phyloP scores from a whole-genome alignment of 2,329 filamentous ascomycete species.

The Neoarthrinium moseri region DNA sequence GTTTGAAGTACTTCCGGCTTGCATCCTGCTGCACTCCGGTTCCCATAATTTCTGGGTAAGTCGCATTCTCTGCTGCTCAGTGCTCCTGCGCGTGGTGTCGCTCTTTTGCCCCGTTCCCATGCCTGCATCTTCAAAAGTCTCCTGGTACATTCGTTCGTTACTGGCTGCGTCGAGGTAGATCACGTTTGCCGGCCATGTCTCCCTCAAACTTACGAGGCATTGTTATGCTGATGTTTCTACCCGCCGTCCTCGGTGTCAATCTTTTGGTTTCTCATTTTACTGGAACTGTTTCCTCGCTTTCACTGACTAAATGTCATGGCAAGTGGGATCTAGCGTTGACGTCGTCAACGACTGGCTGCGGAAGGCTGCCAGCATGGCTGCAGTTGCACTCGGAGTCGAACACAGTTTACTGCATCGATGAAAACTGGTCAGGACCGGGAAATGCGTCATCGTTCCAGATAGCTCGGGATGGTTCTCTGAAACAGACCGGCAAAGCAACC shows the following conservation, averaged over 20 bases:
- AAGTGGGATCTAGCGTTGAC: conserved; percentile 26
- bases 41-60: no score
- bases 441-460: conserved; percentile 32
- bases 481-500: conserved; percentile 27
- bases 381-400: conserved; percentile 28
- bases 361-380: conserved; percentile 36
- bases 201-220: no score
- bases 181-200: no score
- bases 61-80: no score
- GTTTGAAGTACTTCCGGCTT: no score
- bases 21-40: no score
- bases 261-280: conserved; percentile 39
- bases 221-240: no score
- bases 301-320: conserved; percentile 21
- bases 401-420: conserved; percentile 36
- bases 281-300: conserved; percentile 36
- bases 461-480: conserved; percentile 28
- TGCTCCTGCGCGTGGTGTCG: no score
- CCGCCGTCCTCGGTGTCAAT: conserved; percentile 23
- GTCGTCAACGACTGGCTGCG: conserved; percentile 28
- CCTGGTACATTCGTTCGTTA: no score
- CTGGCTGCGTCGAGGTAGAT: no score
- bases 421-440: conserved; percentile 33
- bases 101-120: no score
- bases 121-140: no score